Conservation (phyloP, 176 grass and related monocot species). For the Triticum aestivum region DNA sequence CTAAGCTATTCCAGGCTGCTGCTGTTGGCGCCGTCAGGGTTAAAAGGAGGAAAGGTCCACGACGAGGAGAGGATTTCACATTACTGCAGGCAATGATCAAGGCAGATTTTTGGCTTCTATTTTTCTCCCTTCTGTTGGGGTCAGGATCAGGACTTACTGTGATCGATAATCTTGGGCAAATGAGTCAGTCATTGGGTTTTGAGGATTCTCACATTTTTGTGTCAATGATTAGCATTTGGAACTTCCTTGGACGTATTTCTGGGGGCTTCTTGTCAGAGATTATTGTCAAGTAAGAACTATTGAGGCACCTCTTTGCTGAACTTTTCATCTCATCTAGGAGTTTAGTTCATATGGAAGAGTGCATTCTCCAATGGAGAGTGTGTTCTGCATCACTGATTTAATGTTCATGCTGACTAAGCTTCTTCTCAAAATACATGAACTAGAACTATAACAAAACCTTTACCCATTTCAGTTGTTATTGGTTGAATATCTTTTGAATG, state of each 20-base stretch:
- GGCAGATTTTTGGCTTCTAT: constrained; percentile 89
- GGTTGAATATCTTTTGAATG: not conserved
- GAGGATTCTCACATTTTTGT: constrained; percentile 79
- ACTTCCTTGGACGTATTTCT: constrained; percentile 86
- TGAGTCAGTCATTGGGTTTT: constrained; percentile 82
- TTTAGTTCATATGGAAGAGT: not conserved
- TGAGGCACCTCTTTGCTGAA: constrained; percentile 17
- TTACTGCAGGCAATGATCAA: constrained; percentile 85
- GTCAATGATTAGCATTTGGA: constrained; percentile 97
- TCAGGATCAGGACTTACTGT: constrained; percentile 88
- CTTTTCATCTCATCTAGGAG: not conserved
- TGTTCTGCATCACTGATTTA: not conserved
- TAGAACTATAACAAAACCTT: not conserved
- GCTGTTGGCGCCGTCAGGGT: constrained; percentile 81
- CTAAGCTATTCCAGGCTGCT: constrained; percentile 71
- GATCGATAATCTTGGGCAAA: constrained; percentile 93
- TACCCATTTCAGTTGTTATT: not conserved
- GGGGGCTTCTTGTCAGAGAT: constrained; percentile 91
- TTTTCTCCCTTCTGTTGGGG: constrained; percentile 80
- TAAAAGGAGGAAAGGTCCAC: constrained; percentile 70
- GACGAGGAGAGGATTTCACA: constrained; percentile 85
- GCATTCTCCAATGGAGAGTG: not conserved
- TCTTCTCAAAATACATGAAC: not conserved
- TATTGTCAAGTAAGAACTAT: constrained; percentile 70
- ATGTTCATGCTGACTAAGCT: not conserved